Conservation (phyloP, 805 yeast species). For the Blastobotrys terrestris region DNA sequence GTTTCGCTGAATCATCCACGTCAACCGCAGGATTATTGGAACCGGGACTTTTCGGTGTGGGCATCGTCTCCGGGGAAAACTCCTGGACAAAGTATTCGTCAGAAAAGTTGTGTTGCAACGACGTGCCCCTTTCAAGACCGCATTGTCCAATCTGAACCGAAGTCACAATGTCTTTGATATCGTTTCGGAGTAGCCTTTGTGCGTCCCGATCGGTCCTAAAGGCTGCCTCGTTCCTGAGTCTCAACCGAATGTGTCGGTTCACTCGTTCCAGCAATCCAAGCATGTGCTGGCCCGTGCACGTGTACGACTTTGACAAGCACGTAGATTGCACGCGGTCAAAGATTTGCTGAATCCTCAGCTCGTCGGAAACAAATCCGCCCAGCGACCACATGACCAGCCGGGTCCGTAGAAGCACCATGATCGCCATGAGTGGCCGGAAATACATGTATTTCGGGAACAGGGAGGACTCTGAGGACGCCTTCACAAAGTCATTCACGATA, state of each 20-base stretch:
- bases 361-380: neutral
- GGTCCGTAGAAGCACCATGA: neutral
- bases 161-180: neutral
- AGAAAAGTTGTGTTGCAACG: neutral
- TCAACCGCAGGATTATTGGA: too few species aligned
- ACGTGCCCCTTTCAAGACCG: neutral
- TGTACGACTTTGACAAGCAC: neutral
- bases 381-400: slow-evolving; percentile 1
- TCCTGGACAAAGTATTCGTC: neutral
- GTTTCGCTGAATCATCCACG: too few species aligned
- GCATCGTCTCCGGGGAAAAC: neutral
- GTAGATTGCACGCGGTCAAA: neutral
- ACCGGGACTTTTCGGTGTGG: neutral
- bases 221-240: neutral
- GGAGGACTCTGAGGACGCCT: neutral
- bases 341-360: neutral
- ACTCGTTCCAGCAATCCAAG: neutral
- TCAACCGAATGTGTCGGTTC: neutral
- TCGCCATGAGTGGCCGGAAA: neutral
- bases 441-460: slow-evolving; percentile 17
- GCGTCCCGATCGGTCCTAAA: neutral
- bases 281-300: neutral
- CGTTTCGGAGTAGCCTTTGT: neutral
- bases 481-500: neutral
- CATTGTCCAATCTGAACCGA: neutral